These are phyloP conservation scores for Areca catechu DNA, from an alignment of 176 grass and related monocot genomes.

Conservation along the genomic window DNA sequence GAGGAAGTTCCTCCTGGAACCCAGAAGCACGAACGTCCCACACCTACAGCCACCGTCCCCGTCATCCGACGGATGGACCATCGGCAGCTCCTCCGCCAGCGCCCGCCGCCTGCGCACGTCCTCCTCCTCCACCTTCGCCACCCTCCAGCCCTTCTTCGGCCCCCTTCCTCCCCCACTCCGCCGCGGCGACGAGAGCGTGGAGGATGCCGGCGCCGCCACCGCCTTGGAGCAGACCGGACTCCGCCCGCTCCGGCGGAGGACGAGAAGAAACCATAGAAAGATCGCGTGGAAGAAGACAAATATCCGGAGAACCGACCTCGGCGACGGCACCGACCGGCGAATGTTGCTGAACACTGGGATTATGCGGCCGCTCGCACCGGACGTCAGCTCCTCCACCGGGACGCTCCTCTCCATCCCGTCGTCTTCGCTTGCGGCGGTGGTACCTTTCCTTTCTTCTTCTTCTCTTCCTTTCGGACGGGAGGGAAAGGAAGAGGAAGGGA, in stretches of 20 bases:
- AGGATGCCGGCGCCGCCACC: neutral
- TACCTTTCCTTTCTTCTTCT: no score
- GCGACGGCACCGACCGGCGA: constrained; percentile 55
- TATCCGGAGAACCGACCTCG: constrained; percentile 43
- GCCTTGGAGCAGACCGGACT: neutral
- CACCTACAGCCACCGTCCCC: constrained; percentile 9
- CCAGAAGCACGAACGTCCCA: constrained; percentile 46
- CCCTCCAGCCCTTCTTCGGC: constrained; percentile 9
- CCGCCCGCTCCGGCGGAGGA: constrained; percentile 26
- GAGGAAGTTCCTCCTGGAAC: constrained; percentile 60
- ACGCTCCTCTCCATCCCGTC: neutral
- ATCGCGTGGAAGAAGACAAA: constrained; percentile 62
- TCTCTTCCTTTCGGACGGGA: no score
- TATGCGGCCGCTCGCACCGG: constrained; percentile 83
- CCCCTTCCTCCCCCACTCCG: neutral
- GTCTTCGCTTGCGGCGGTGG: neutral
- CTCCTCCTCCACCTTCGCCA: constrained; percentile 29
- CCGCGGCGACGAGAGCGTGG: neutral
- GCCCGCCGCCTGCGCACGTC: constrained; percentile 29
- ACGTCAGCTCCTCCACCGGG: constrained; percentile 57
- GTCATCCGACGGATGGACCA: constrained; percentile 22
- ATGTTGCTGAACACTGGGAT: constrained; percentile 55
- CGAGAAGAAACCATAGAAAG: constrained; percentile 67
- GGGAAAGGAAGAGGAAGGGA: no score
- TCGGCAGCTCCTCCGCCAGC: constrained; percentile 19